Conservation (phyloP, 2,329 filamentous ascomycete species). For the Ampelomyces quisqualis region DNA sequence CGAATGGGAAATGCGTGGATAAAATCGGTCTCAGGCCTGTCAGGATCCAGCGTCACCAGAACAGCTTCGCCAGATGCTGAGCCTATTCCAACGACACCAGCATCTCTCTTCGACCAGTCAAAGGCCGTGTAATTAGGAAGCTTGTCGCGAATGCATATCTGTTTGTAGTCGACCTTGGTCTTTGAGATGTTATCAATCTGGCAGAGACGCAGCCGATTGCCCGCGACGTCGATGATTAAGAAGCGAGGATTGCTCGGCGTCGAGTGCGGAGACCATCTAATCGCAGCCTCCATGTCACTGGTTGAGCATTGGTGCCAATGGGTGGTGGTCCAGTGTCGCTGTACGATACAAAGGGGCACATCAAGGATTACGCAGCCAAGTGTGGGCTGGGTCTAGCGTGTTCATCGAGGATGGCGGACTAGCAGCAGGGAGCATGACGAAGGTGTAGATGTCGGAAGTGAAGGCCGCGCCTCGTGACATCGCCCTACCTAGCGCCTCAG, state of each 20-base stretch:
- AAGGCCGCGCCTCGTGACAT: slow-evolving; percentile 25
- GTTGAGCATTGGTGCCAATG: slow-evolving; percentile 2
- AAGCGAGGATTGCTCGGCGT: slow-evolving; percentile 56
- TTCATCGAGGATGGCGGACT: not conserved
- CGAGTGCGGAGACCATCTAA: slow-evolving; percentile 64
- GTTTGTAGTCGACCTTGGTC: slow-evolving; percentile 53
- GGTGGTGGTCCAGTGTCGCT: too few species aligned
- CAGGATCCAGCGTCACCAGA: slow-evolving; percentile 70
- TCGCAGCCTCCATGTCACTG: slow-evolving; percentile 58
- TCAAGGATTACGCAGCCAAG: too few species aligned
- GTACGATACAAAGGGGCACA: too few species aligned
- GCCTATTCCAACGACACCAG: slow-evolving; percentile 71
- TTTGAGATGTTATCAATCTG: slow-evolving; percentile 47
- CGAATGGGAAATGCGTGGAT: slow-evolving; percentile 70
- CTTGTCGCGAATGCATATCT: slow-evolving; percentile 55
- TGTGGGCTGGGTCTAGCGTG: too few species aligned
- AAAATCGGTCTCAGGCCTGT: slow-evolving; percentile 44
- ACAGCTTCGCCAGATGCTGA: slow-evolving; percentile 74
- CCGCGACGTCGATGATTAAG: slow-evolving; percentile 61
- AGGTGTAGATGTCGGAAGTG: too few species aligned
- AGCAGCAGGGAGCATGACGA: too few species aligned
- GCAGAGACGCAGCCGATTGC: slow-evolving; percentile 61
- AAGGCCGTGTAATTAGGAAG: slow-evolving; percentile 64
- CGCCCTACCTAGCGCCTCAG: slow-evolving; percentile 20
- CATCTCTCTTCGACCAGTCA: slow-evolving; percentile 63